Conservation (phyloP, 169 alveolate genomes). For the Eimeria mitis region DNA sequence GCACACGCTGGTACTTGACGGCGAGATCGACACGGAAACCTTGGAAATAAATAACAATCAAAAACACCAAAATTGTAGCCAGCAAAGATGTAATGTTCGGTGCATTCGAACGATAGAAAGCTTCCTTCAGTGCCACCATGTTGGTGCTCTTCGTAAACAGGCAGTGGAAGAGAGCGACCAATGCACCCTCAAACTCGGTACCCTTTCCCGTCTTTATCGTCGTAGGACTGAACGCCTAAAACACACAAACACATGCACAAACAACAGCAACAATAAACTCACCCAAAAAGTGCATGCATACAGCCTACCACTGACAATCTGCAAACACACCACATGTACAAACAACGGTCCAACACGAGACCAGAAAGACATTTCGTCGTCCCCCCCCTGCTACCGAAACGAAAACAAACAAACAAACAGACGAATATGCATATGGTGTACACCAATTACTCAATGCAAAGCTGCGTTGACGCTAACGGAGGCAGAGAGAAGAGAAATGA, state of each 20-base stretch:
- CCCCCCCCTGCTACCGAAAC: no score
- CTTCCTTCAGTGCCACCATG: conserved; percentile 95
- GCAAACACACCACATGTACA: no score
- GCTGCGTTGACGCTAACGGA: background rate
- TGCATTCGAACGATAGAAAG: conserved; percentile 99
- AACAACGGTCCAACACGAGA: no score
- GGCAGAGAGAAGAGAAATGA: background rate
- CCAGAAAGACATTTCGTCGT: no score
- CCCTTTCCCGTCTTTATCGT: conserved; percentile 98
- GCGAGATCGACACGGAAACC: conserved; percentile 99
- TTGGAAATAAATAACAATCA: conserved; percentile 99
- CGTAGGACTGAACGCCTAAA: conserved; percentile 98
- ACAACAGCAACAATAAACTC: background rate
- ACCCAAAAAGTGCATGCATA: no score
- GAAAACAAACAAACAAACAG: background rate
- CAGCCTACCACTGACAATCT: no score
- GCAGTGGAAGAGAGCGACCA: conserved; percentile 98
- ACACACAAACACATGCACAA: background rate
- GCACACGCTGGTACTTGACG: conserved; percentile 96
- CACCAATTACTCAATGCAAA: background rate
- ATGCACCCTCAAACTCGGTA: conserved; percentile 99
- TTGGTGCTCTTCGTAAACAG: conserved; percentile 96
- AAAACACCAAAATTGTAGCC: conserved; percentile 98
- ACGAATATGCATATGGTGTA: background rate
- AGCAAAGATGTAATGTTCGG: conserved; percentile 98